phyloP scores from a whole-genome alignment of 768 basidiomycete species.

The Tylopilus sp. region DNA sequence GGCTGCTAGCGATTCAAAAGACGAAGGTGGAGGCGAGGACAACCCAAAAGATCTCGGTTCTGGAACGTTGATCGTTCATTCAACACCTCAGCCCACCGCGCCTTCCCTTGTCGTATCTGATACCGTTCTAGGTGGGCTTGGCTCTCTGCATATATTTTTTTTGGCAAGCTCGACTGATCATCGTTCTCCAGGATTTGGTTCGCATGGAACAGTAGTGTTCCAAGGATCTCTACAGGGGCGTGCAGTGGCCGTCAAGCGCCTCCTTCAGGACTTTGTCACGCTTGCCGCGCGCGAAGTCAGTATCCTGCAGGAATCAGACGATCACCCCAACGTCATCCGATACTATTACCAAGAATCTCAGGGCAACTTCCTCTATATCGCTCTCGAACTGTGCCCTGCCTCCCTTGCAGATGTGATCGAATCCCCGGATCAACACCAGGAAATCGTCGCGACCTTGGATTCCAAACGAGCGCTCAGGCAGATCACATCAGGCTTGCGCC shows the following conservation, averaged over 20 bases:
- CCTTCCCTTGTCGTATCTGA: constrained; percentile 72
- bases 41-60: constrained; percentile 3
- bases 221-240: constrained; percentile 94
- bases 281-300: constrained; percentile 91
- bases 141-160: neutral
- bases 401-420: constrained; percentile 88
- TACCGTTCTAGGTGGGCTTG: constrained; percentile 62
- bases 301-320: constrained; percentile 94
- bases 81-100: constrained; percentile 17
- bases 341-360: constrained; percentile 97
- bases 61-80: constrained; percentile 23
- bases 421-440: constrained; percentile 70
- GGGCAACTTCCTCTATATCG: constrained; percentile 94
- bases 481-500: constrained; percentile 82
- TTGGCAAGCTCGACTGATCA: constrained; percentile 1
- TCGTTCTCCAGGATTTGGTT: constrained; percentile 73
- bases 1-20: constrained; percentile 31
- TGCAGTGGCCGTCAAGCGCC: constrained; percentile 96
- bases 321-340: constrained; percentile 97
- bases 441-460: constrained; percentile 75
- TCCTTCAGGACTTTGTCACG: constrained; percentile 93
- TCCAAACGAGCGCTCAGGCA: constrained; percentile 86
- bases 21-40: constrained; percentile 28
- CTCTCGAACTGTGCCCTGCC: constrained; percentile 90
- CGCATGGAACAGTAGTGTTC: constrained; percentile 95